Base-by-base conservation (phyloP, 2,329 filamentous ascomycete genomes). In the Aspergillus neotritici region DNA sequence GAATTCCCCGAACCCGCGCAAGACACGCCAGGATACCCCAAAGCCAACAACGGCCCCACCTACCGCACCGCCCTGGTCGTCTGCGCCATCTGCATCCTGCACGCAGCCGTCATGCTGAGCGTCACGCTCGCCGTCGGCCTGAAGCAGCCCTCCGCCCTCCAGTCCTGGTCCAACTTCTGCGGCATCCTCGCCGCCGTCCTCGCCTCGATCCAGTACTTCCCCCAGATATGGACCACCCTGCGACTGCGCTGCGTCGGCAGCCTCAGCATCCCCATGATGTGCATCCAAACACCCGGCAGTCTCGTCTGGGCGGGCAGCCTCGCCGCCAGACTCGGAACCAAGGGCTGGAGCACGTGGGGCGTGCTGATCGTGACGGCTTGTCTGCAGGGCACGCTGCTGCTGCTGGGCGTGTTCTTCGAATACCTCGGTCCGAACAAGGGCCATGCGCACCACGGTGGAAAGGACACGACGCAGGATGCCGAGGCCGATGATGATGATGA, bases 191-290 rank as follows among this genome's bases (percentile, higher is more conserved):
- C 87, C 13, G 86, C 87, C 0, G 67, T 80, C 1, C 79, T 98
- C 4, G 87, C 93, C 0, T 84, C 80, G 0, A 78, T 97, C 15
- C 93, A 98, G 68, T 98, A 97, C 66, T 73, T 98, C 12, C 93
- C 93, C 0, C 93, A 98, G 68, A 94, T 98, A 51, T 89, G 83
- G 70, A 96, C 86, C 40, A 98, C 93, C 0, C 94, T 87, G 69
- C 78, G 75, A 40, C 73, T 96, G 45, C 86, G 91, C 62, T 84
- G 90, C 56, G 85, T 94, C 2, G 89, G 89, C 42, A 95, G 89
- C 63, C 71, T 98, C 56, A 95, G 88, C 59, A 93, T 98, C 44
- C 84, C 88, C 4, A 97, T 96, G 85, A 97, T 98, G 90, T 86
- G 86, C 62, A 95, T 98, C 29, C 93, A 98, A 66, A 96, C 91